Evolutionary conservation across 768 basidiomycete species (phyloP), one percentile per base, ranked within the genome.

Genomic region (Chiua virens): DNA sequence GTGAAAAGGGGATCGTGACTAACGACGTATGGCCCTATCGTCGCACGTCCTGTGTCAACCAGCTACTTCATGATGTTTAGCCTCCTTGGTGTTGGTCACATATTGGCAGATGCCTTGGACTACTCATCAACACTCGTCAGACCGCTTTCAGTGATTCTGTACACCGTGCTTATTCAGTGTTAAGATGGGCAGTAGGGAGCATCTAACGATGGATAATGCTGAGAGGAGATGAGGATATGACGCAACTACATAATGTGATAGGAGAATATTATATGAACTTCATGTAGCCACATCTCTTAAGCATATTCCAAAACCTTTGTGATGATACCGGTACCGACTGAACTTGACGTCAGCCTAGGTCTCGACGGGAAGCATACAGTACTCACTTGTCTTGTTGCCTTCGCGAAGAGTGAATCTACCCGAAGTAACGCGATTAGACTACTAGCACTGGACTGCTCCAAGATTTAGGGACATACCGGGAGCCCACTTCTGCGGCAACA

Each of bases 241-340:
- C 44, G 39, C 20, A 42, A 52, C 55, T 50, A 58, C 47, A 49
- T 42, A 57, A 56, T 39, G 55, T 58, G 53, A 59, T 56, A 51
- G 42, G 51, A 57, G 42, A 32, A 55, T 53, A 55, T 56, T 58
- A 60, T 50, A 56, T 45, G 48, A 47, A 49, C 42, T 34, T 43
- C 41, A 45, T 43, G 20, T 36, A 49, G 47, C 43, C 42, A n/a
- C n/a, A 30, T 27, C 43, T 47, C 45, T 53, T 43, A 70, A 30
- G 67, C 73, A 53, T 65, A 68, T 52, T 80, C 76, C 50, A 92
- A 65, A 56, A 94, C 81, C 73, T 93, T 91, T 56, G 91, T 92
- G 55, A 97, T 85, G 60, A 98, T 84, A 61, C 96, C 96, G 55
- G 96, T 98, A 50, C 92, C 95, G 65, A 98, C 90, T 92, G 37